phyloP scores from a whole-genome alignment of 1,284 basidiomycete genomes.

The Mycosarcoma mackinlayi region DNA sequence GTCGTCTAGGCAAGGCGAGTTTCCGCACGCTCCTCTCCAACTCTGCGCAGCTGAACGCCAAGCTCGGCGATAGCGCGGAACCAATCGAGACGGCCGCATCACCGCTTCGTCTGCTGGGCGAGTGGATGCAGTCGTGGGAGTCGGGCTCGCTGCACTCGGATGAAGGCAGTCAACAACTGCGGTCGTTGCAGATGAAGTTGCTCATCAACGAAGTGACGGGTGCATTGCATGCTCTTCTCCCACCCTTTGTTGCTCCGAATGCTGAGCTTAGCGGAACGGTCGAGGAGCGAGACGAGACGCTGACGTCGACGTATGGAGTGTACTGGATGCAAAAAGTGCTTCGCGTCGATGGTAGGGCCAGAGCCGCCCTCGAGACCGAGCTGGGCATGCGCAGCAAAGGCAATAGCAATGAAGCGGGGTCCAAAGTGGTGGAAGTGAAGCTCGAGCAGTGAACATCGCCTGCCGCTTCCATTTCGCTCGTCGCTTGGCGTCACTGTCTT shows the following conservation, averaged over 20 bases:
- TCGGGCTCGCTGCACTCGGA: constrained; percentile 25
- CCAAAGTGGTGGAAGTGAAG: constrained; percentile 2
- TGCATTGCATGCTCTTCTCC: constrained; percentile 45
- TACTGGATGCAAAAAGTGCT: constrained; percentile 48
- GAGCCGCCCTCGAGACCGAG: constrained; percentile 43
- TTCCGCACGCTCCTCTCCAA: constrained; percentile 55
- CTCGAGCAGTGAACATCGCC: background rate
- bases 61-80: constrained; percentile 25
- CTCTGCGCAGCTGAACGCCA: constrained; percentile 30
- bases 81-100: constrained; percentile 10
- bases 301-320: constrained; percentile 25
- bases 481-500: no score
- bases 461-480: no score
- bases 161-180: constrained; percentile 11
- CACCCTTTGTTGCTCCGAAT: constrained; percentile 34
- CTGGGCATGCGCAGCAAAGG: constrained; percentile 24
- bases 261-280: constrained; percentile 18
- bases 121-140: constrained; percentile 52
- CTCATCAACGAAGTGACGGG: constrained; percentile 34
- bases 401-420: background rate
- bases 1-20: constrained; percentile 58
- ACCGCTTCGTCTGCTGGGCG: constrained; percentile 46
- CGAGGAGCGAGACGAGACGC: constrained; percentile 25
- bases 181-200: constrained; percentile 28
- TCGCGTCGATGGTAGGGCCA: constrained; percentile 28